phyloP scores from a whole-genome alignment of 2,329 filamentous ascomycete species.

The Aspergillus fumigatus region DNA sequence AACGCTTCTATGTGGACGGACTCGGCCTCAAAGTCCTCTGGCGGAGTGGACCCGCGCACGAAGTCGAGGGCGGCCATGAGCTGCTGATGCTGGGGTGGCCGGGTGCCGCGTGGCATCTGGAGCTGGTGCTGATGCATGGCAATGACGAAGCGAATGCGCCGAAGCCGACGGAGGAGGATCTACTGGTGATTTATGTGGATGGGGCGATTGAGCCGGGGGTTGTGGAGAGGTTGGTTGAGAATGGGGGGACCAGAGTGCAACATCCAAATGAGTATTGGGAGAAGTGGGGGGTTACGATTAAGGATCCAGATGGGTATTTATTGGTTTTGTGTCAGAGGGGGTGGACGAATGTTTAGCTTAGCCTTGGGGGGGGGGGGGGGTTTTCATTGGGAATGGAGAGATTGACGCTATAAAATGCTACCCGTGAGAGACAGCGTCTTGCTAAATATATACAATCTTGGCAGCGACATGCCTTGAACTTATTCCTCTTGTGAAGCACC shows the following conservation, averaged over 20 bases:
- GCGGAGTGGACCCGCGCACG: neutral
- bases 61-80: slow-evolving; percentile 31
- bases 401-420: too few species aligned
- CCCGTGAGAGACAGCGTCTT: too few species aligned
- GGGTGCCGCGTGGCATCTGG: slow-evolving; percentile 39
- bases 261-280: slow-evolving; percentile 47
- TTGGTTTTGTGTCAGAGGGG: slow-evolving; percentile 33
- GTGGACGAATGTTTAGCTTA: slow-evolving; percentile 4
- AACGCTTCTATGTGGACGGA: neutral
- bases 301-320: slow-evolving; percentile 45
- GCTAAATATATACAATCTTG: too few species aligned
- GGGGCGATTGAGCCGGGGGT: neutral
- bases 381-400: too few species aligned
- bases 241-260: slow-evolving; percentile 33
- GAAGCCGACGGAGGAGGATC: neutral
- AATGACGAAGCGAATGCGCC: neutral
- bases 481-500: too few species aligned
- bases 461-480: too few species aligned
- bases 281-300: slow-evolving; percentile 41
- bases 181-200: neutral
- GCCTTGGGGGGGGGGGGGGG: too few species aligned
- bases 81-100: slow-evolving; percentile 42
- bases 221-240: neutral
- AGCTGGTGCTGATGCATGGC: slow-evolving; percentile 45
- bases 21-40: neutral